Base-by-base conservation (phyloP, 2,329 filamentous ascomycete genomes). In the Sclerotinia trifoliorum region DNA sequence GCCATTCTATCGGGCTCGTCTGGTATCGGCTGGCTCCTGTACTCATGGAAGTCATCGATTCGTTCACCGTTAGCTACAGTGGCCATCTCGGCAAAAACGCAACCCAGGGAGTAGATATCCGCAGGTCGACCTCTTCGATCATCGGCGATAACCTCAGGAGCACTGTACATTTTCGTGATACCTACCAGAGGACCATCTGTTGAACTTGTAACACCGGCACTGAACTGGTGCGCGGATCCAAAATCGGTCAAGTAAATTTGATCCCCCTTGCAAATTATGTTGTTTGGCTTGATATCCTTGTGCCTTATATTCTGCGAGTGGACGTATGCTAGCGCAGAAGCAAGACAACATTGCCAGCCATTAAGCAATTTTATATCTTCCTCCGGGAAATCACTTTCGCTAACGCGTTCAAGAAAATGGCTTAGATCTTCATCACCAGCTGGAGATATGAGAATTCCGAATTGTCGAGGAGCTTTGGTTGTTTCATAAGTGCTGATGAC, bases 231-330 rank as follows among this genome's bases (percentile, higher is more conserved):
- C 8, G 71, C 69, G 3, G 69, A 69, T 19, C 71, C 71, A 32
- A 70, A 73, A 42, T 73, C 71, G 2, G 71, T 71, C n/a, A 73
- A 63, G n/a, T 66, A 71, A 13, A 73, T 58, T 29, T 69, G 62
- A 21, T 67, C 60, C 11, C 64, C 68, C 49, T 73, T 73, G 42
- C 67, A 69, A 26, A 73, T 69, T 7, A 68, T 66, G 17, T 73
- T 73, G 48, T 69, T 71, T 13, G 71, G 70, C 61, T 71, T 73
- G 49, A 73, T 73, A 44, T 73, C 71, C 46, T 73, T 73, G 29
- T 73, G 71, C 21, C 70, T 61, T 6, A 71, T 66, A 42, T 70
- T 72, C 8, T 56, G 62, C 5, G 66, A 69, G 46, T 72, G 71
- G 2, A 71, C 68, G 15, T 70, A 71, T 39, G 69, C 60, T 1